Percentiles rank a stretch among this genome's conserved stretches.
phyloP scores from a whole-genome alignment of 169 alveolate genomes.

The Eimeria praecox region DNA sequence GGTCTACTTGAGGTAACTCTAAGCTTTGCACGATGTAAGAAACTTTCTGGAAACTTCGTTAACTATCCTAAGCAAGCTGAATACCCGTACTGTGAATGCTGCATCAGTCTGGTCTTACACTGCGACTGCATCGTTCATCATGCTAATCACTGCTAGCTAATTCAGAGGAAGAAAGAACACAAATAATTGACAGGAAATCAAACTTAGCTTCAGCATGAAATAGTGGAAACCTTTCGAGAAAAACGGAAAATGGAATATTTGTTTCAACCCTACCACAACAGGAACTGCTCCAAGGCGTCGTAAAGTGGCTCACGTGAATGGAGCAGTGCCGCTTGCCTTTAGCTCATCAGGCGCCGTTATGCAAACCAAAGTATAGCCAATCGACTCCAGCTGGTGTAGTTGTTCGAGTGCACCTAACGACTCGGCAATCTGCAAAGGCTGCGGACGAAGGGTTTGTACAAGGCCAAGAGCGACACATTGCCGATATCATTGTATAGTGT shows the following conservation, averaged over 20 bases:
- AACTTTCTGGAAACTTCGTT: too few species aligned
- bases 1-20: too few species aligned
- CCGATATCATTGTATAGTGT: neutral
- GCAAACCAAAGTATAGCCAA: neutral
- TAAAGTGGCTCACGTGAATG: neutral
- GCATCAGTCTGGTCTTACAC: neutral
- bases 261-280: neutral
- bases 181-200: neutral
- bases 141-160: neutral
- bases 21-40: neutral
- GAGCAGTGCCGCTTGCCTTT: neutral
- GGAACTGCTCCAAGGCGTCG: neutral
- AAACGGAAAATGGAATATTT: neutral
- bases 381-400: neutral
- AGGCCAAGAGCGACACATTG: neutral
- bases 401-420: neutral
- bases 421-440: neutral
- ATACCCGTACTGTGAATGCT: neutral
- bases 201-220: neutral
- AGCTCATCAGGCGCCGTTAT: conserved; percentile 3
- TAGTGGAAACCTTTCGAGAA: neutral
- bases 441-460: conserved; percentile 2
- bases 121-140: neutral
- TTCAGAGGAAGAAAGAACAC: neutral
- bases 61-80: neutral